Base-by-base conservation (phyloP, 202 grass and related monocot genomes). In the Digitaria exilis region DNA sequence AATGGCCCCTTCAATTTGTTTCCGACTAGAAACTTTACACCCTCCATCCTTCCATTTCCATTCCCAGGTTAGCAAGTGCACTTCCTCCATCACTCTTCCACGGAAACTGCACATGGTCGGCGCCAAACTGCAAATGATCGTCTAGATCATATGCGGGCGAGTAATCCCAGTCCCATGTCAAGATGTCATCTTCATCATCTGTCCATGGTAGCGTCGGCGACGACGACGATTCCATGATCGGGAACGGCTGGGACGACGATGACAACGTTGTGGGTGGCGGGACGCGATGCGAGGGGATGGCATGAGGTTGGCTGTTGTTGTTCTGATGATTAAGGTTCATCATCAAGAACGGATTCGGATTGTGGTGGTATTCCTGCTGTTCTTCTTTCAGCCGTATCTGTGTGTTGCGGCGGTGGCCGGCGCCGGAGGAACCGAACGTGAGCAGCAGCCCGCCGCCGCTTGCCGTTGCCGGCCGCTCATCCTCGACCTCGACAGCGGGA, bases 81-180 rank as follows among this genome's bases (percentile, higher is more conserved):
- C 55, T 26, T 58, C 54, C 54, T 58, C 54, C 54, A 57, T 57
- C 54, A 13, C 22, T 24, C 2, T 13, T 58, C 55, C 55, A 26
- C 0, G 55, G 4, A 26, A 58, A 58, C 37, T 59, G 56, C 24
- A 28, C 25, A 28, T 28, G 11, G 28, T 59, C 56, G 2, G 4
- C 4, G 1, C 25, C 10, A 12, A 59, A 25, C 24, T 14, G 56
- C 12, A 28, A 59, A 59, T 59, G 56, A 12, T 28, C 56, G 11
- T 59, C 56, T 59, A 28, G 26, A 26, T 59, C 56, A 59, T 2
- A 59, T 59, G 56, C 6, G 46, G 83, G 72, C 10, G 74, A 48
- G 34, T 39, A 39, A 39, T 78, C 80, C 86, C 65, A 83, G 64
- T 73, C 64, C 66, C 62, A 18, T 65, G 56, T 59, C 56, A 28